Evolutionary conservation across 208 protist species (phyloP), one percentile per base, ranked within the genome.

Genomic region (Strigomonas oncopelti): DNA sequence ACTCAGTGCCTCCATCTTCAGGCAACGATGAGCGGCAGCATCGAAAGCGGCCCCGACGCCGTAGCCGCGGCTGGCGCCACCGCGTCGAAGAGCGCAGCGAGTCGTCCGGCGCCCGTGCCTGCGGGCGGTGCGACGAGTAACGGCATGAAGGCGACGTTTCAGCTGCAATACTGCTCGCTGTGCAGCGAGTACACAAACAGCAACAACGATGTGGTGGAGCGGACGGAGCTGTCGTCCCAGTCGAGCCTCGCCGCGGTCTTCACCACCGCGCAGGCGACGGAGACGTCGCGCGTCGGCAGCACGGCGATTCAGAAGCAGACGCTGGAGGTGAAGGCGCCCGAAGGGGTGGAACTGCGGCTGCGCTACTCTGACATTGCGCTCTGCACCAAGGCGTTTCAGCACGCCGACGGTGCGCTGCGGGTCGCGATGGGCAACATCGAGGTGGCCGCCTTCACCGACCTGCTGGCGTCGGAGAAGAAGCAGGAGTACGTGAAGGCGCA

Each of bases 291-390:
- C 25, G 38, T 63, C 25, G 54, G 24, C 16, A 55, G 2, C 27
- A 25, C 34, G 1, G 9, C 7, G 3, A 55, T 28, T 5, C 11
- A 38, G 29, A 65, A 42, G 61, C 29, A 61, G 24, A 42, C 22
- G 27, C 36, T 78, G 22, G 71, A 76, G 4, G 61, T 84, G 1
- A 51, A 67, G 20, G 71, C 72, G 18, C 48, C 57, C 5, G 59
- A 25, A 16, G 78, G 74, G 0, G 36, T 83, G 22, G 82, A 88
- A 20, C 34, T 88, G 4, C 69, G 65, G 14, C 56, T 88, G 9
- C 75, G 82, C 8, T 78, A 77, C 53, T 62, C 72, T 20, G 82
- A 84, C 45, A 46, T 83, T 8, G 75, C 68, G 2, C 60, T 84
- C 24, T 78, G 72, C 58, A 71, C 66, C 52, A n/a, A 29, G 22